These are phyloP conservation scores for Aureobasidium sp. DNA, from an alignment of 2,329 filamentous ascomycete species.

Conservation along the genomic window DNA sequence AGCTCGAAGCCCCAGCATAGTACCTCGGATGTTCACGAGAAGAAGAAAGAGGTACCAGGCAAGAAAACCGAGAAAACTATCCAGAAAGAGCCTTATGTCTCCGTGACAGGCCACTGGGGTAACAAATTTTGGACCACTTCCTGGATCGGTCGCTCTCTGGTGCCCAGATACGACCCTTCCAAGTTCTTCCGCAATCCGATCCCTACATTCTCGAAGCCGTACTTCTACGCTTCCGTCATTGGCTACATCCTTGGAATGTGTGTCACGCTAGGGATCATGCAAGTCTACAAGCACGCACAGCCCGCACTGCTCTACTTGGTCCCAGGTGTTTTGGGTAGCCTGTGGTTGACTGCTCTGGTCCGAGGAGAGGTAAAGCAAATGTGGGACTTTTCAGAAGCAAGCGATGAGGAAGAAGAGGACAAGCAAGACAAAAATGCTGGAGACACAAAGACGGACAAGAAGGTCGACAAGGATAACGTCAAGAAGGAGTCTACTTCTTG, in stretches of 20 bases:
- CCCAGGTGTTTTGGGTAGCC: conserved; percentile 66
- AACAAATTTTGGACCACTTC: conserved; percentile 68
- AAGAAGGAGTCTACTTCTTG: conserved; percentile 15
- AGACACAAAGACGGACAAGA: conserved; percentile 13
- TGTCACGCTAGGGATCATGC: conserved; percentile 67
- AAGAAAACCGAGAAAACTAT: conserved; percentile 22
- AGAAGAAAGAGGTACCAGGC: conserved; percentile 22
- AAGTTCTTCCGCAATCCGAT: conserved; percentile 21
- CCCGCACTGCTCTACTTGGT: conserved; percentile 90
- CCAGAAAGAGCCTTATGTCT: conserved; percentile 36
- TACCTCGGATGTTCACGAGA: conserved; percentile 33
- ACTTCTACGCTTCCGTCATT: conserved; percentile 69
- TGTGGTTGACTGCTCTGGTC: conserved; percentile 66
- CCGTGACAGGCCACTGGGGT: conserved; percentile 67
- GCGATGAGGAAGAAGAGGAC: conserved; percentile 31
- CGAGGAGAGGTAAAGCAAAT: conserved; percentile 67
- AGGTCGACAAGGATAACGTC: conserved; percentile 23
- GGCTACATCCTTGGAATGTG: conserved; percentile 78
- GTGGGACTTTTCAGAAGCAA: conserved; percentile 72
- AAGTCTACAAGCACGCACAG: conserved; percentile 73
- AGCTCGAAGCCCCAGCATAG: conserved; percentile 18
- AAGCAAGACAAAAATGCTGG: conserved; percentile 17
- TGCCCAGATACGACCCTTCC: not conserved
- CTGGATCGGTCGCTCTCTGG: conserved; percentile 14
- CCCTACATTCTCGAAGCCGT: conserved; percentile 66